A percentile compares a stretch with the other conserved stretches of the same genome.
phyloP scores from a whole-genome alignment of 2,329 filamentous ascomycete species.

The Trichoderma hamatum region DNA sequence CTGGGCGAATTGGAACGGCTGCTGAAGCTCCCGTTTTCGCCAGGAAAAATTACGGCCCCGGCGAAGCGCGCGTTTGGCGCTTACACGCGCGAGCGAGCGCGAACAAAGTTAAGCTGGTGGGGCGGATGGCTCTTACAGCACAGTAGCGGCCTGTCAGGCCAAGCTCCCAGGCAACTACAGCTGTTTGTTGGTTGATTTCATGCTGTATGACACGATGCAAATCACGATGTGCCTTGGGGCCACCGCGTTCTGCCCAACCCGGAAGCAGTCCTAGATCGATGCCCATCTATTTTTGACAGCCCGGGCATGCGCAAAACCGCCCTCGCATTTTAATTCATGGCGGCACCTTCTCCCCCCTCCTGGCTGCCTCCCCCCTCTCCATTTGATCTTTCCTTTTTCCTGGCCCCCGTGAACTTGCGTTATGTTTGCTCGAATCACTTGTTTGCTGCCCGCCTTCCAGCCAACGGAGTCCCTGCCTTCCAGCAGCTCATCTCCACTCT shows the following conservation, averaged over 20 bases:
- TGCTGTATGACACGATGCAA: neutral
- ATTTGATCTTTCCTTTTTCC: neutral
- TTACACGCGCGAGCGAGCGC: neutral
- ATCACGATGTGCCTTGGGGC: neutral
- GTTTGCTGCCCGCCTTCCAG: neutral
- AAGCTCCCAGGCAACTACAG: neutral
- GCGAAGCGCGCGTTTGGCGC: slow-evolving; percentile 24
- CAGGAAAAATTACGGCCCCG: slow-evolving; percentile 23
- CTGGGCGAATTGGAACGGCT: slow-evolving; percentile 11
- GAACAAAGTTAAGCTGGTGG: neutral
- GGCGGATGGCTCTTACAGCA: neutral
- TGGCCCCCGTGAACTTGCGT: neutral
- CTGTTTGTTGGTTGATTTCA: neutral
- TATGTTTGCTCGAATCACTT: slow-evolving; percentile 9
- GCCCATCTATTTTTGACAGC: neutral
- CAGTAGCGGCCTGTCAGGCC: neutral
- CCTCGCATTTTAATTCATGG: neutral
- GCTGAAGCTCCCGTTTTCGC: neutral
- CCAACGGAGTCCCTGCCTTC: neutral
- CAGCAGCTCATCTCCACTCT: neutral
- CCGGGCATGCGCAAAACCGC: neutral
- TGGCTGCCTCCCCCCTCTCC: neutral
- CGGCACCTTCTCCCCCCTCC: neutral
- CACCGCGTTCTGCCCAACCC: neutral
- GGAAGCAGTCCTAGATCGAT: neutral